These are phyloP conservation scores for Thraustochytrium sp. DNA, from an alignment of 352 stramenopile species.

Conservation along the genomic window DNA sequence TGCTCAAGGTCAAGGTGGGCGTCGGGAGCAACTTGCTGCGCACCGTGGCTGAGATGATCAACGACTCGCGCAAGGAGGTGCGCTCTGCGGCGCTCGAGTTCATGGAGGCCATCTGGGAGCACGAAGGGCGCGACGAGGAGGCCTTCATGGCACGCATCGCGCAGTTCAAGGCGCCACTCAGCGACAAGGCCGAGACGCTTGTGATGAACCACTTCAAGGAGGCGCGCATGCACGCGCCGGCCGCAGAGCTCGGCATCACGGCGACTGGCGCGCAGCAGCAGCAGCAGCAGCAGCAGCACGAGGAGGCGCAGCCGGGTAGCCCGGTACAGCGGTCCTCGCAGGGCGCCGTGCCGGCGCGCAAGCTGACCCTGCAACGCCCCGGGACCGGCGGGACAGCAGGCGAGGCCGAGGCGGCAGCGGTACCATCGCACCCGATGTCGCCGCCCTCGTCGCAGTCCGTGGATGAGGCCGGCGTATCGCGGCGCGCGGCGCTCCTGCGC, in stretches of 20 bases:
- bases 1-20: conserved; percentile 29
- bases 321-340: background rate
- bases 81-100: background rate
- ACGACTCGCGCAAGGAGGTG: conserved; percentile 35
- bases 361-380: background rate
- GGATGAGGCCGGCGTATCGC: background rate
- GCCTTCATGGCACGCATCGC: background rate
- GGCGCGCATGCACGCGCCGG: background rate
- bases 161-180: background rate
- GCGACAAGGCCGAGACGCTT: conserved; percentile 2
- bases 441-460: background rate
- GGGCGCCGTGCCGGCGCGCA: background rate
- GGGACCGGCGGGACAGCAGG: background rate
- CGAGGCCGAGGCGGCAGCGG: background rate
- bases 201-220: background rate
- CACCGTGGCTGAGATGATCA: background rate
- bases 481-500: background rate
- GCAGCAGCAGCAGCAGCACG: background rate
- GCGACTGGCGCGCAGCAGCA: background rate
- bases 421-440: background rate
- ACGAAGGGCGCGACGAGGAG: background rate
- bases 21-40: background rate
- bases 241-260: background rate
- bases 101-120: conserved; percentile 20
- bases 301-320: background rate